Evolutionary conservation across 225 moss, liverwort and hornwort species (phyloP).

Genomic region (Straminergon stramineum): DNA sequence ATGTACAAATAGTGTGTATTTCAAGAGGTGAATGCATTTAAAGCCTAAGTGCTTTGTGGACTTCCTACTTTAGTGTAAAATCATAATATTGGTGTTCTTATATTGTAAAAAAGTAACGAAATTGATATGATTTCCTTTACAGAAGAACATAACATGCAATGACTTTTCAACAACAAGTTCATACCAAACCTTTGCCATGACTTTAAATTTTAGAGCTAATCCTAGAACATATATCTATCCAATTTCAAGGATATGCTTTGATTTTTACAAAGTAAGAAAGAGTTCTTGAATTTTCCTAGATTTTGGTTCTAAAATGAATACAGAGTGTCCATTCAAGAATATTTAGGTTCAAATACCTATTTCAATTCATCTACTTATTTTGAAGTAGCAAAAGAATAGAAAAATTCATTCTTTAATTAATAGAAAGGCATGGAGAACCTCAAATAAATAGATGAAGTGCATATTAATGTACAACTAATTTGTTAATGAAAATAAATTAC

Average conservation of each 20-base stretch:
- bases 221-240: background rate
- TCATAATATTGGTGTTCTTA: background rate
- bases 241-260: background rate
- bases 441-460: background rate
- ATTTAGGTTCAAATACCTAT: background rate
- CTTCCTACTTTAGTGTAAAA: background rate
- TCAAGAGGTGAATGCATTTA: background rate
- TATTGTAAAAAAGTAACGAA: background rate
- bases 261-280: background rate
- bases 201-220: background rate
- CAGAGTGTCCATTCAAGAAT: background rate
- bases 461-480: background rate
- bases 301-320: background rate
- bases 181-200: rapidly evolving
- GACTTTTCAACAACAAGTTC: background rate
- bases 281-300: background rate
- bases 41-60: rapidly evolving
- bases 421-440: too few species aligned
- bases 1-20: background rate
- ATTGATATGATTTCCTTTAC: too few species aligned
- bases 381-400: background rate
- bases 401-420: background rate
- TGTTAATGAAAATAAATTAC: background rate
- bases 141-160: background rate
- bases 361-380: too few species aligned